Conservation (phyloP, 2,329 filamentous ascomycete genomes). For the Fusarium pseudoanthophilum region DNA sequence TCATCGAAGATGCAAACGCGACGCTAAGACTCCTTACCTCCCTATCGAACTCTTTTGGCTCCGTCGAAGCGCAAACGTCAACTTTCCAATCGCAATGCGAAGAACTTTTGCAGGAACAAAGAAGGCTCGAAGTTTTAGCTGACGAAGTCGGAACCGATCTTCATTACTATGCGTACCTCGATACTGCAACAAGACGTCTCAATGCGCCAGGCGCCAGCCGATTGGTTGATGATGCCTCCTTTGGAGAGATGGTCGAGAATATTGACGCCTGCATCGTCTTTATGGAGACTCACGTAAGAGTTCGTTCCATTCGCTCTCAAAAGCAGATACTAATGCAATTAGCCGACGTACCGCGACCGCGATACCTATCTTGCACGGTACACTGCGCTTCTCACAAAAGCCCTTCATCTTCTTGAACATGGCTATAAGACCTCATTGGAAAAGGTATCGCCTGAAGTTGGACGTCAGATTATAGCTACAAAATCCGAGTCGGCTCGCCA, state of each 20-base stretch:
- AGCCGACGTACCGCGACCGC: constrained; percentile 87
- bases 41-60: constrained; percentile 85
- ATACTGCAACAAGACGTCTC: constrained; percentile 87
- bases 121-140: constrained; percentile 79
- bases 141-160: constrained; percentile 88
- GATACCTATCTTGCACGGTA: constrained; percentile 90
- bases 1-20: constrained; percentile 80
- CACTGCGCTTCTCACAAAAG: constrained; percentile 78
- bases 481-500: constrained; percentile 69
- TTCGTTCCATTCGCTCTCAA: constrained; percentile 15
- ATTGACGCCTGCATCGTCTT: constrained; percentile 92
- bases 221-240: constrained; percentile 84
- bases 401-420: constrained; percentile 70
- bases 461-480: constrained; percentile 63
- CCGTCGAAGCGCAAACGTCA: constrained; percentile 90
- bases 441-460: constrained; percentile 64
- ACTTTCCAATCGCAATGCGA: constrained; percentile 94
- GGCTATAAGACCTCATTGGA: constrained; percentile 65
- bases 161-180: constrained; percentile 94
- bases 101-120: constrained; percentile 84
- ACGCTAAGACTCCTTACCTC: constrained; percentile 80
- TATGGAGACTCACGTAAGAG: constrained; percentile 83
- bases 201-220: constrained; percentile 92
- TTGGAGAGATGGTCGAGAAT: constrained; percentile 87
- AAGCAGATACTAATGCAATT: constrained; percentile 5